A percentile compares a stretch with the other conserved stretches of the same genome.
These are phyloP conservation scores for Termitomyces sp. DNA, from an alignment of 768 basidiomycete genomes.

Conservation along the genomic window DNA sequence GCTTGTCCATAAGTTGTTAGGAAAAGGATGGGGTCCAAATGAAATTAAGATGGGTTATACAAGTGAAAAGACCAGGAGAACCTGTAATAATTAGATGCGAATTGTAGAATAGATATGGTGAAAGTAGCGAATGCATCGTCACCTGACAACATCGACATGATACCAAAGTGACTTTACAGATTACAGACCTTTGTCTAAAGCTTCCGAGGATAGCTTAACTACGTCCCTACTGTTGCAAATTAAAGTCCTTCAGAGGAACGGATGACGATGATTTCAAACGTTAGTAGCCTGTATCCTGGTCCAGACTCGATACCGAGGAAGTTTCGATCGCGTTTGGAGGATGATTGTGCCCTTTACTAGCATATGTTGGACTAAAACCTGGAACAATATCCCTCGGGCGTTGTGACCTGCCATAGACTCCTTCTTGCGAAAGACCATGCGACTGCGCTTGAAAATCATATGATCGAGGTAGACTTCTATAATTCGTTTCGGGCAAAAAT, in stretches of 20 bases:
- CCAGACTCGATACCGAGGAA: neutral
- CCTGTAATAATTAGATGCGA: neutral
- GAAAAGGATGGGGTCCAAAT: neutral
- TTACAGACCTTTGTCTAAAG: neutral
- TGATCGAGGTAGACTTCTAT: neutral
- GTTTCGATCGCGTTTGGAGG: neutral
- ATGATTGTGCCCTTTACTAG: neutral
- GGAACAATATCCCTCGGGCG: neutral
- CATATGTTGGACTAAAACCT: neutral
- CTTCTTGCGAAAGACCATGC: neutral
- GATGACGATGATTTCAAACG: neutral
- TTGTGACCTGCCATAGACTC: neutral
- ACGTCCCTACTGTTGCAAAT: neutral
- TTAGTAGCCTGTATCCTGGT: neutral
- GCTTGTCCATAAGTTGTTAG: neutral
- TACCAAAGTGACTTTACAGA: too few species aligned
- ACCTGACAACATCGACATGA: neutral
- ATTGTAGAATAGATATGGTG: neutral
- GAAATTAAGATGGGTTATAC: neutral
- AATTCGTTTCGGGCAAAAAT: neutral
- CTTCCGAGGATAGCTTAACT: neutral
- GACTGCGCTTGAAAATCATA: neutral
- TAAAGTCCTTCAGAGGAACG: neutral
- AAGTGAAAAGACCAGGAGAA: neutral
- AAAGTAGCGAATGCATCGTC: neutral